Percentiles rank a stretch among this genome's conserved stretches.
Conservation (phyloP, 2,329 filamentous ascomycete species). For the Trichoderma citrinoviride region DNA sequence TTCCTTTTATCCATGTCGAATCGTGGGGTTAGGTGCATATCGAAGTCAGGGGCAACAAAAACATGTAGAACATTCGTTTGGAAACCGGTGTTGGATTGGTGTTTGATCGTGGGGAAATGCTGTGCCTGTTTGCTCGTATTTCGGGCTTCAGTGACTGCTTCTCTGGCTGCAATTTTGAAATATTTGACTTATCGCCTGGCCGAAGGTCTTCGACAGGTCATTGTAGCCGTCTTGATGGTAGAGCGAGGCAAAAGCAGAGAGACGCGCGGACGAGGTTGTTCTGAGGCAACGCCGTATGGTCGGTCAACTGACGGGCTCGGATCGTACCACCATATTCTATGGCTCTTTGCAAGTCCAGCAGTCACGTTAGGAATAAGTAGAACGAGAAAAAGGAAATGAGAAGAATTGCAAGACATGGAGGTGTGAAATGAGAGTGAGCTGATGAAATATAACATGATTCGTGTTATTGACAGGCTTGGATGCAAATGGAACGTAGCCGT, state of each 20-base stretch:
- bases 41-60: background rate
- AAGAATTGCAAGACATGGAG: no score
- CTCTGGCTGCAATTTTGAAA: background rate
- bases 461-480: background rate
- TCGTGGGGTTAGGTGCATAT: background rate
- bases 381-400: background rate
- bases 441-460: background rate
- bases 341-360: no score
- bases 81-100: background rate
- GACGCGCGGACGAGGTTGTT: no score
- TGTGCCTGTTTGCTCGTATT: background rate
- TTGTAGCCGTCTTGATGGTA: no score
- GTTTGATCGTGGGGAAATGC: background rate
- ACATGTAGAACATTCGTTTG: conserved; percentile 14
- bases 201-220: no score
- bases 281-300: no score
- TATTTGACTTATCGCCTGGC: no score
- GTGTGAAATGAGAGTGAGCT: background rate
- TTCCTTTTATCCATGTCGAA: background rate
- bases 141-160: background rate
- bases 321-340: no score
- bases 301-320: no score
- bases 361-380: no score
- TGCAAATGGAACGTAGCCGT: conserved; percentile 16
- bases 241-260: no score